phyloP scores from a whole-genome alignment of 371 early-diverging fungal genomes.

The Lichtheimia ramosa region DNA sequence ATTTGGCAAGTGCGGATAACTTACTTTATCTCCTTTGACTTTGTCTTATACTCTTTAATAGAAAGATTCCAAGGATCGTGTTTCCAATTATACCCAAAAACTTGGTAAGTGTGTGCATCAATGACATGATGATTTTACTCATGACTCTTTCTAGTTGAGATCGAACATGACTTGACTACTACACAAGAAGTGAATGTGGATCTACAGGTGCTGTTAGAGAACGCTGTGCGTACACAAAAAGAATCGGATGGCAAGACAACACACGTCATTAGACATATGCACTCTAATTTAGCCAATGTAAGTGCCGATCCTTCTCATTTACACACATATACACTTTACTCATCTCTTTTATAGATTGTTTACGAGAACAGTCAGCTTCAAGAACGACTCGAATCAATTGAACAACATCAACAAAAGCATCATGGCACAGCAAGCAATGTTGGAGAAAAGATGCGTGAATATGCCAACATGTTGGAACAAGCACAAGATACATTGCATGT shows the following conservation, averaged over 20 bases:
- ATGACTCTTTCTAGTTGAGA: slow-evolving; percentile 24
- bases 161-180: slow-evolving; percentile 50
- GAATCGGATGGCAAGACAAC: slow-evolving; percentile 56
- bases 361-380: slow-evolving; percentile 34
- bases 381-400: slow-evolving; percentile 29
- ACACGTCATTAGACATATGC: slow-evolving; percentile 52
- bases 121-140: too few relatives aligned
- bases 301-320: not conserved
- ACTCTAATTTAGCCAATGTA: slow-evolving; percentile 58
- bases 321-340: too few relatives aligned
- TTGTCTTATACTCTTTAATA: slow-evolving; percentile 5
- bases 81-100: slow-evolving; percentile 29
- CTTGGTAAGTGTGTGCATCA: slow-evolving; percentile 2
- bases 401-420: slow-evolving; percentile 29
- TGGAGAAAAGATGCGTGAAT: slow-evolving; percentile 39
- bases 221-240: slow-evolving; percentile 56
- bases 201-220: slow-evolving; percentile 58
- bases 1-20: slow-evolving; percentile 35
- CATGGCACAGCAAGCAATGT: slow-evolving; percentile 31
- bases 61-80: slow-evolving; percentile 38
- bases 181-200: slow-evolving; percentile 69
- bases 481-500: slow-evolving; percentile 31
- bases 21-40: not conserved
- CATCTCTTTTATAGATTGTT: slow-evolving; percentile 25
- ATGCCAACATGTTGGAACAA: slow-evolving; percentile 43